These are phyloP conservation scores for Flaveria brownii DNA, from an alignment of 129 eudicot species.

Conservation along the genomic window DNA sequence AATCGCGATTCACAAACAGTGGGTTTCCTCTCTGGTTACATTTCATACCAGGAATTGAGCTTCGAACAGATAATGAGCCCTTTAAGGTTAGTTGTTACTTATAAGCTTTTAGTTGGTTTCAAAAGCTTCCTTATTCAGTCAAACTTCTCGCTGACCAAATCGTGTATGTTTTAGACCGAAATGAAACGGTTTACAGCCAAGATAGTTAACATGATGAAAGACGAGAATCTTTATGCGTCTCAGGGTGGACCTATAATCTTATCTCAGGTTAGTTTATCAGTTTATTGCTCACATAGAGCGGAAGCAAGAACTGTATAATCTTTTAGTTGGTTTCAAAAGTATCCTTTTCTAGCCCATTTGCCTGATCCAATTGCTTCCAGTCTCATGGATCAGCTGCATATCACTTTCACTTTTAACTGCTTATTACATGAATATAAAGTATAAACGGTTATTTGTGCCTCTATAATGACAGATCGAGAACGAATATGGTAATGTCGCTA, in stretches of 20 bases:
- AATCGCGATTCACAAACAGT: slow-evolving; percentile 41
- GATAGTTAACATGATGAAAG: slow-evolving; percentile 86
- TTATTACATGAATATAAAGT: background rate
- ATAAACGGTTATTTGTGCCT: background rate
- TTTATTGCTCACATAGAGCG: background rate
- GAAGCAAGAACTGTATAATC: background rate
- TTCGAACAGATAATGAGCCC: slow-evolving; percentile 92
- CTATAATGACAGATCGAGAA: slow-evolving; percentile 71
- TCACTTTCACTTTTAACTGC: background rate
- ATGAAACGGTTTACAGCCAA: slow-evolving; percentile 93
- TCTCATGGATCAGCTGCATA: too few species aligned
- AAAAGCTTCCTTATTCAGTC: background rate
- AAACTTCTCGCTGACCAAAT: slow-evolving; percentile 3
- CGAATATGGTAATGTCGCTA: slow-evolving; percentile 81
- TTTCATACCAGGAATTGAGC: slow-evolving; percentile 74
- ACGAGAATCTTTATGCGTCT: slow-evolving; percentile 80
- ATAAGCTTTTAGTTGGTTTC: background rate
- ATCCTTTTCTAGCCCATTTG: too few species aligned
- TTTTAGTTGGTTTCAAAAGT: too few species aligned
- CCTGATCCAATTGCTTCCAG: too few species aligned
- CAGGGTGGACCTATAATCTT: slow-evolving; percentile 97
- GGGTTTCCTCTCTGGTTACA: slow-evolving; percentile 99
- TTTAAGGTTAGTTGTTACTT: slow-evolving; percentile 54
- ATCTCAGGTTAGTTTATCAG: slow-evolving; percentile 67
- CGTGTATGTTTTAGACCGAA: slow-evolving; percentile 52